Conservation (phyloP, 2,329 filamentous ascomycete species). For the Fusarium transvaalense region DNA sequence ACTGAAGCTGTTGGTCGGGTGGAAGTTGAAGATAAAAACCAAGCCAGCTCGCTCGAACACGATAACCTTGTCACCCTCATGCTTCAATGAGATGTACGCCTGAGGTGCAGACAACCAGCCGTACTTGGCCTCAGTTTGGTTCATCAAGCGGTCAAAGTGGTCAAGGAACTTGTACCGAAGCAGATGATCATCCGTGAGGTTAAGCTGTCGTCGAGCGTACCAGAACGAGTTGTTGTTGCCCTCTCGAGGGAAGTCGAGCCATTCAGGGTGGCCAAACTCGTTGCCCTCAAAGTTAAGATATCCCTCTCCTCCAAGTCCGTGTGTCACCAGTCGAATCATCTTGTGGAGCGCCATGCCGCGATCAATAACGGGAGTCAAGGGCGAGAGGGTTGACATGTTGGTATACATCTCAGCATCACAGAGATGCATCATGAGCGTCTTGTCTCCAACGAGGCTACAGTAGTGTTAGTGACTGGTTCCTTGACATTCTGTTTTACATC, state of each 20-base stretch:
- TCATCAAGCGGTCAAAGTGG: slow-evolving; percentile 94
- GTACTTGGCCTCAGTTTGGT: slow-evolving; percentile 86
- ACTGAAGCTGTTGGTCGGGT: slow-evolving; percentile 84
- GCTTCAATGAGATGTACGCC: slow-evolving; percentile 93
- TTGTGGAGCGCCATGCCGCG: slow-evolving; percentile 95
- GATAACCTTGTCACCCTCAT: slow-evolving; percentile 93
- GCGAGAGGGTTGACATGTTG: slow-evolving; percentile 89
- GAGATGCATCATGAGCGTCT: slow-evolving; percentile 97
- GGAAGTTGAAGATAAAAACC: slow-evolving; percentile 97
- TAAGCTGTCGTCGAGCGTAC: slow-evolving; percentile 93
- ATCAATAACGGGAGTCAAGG: slow-evolving; percentile 89
- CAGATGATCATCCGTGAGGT: slow-evolving; percentile 86
- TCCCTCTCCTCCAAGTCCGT: slow-evolving; percentile 91
- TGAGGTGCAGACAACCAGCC: slow-evolving; percentile 90
- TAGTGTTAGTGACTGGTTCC: slow-evolving; percentile 42
- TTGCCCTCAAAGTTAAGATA: slow-evolving; percentile 99
- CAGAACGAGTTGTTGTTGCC: slow-evolving; percentile 95
- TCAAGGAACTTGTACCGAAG: slow-evolving; percentile 93
- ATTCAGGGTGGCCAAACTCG: slow-evolving; percentile 98
- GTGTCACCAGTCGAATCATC: slow-evolving; percentile 95
- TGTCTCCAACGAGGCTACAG: slow-evolving; percentile 89
- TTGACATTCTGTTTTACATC: slow-evolving; percentile 12
- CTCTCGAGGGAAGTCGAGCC: slow-evolving; percentile 96
- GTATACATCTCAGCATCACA: slow-evolving; percentile 98
- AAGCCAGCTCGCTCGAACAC: slow-evolving; percentile 94